phyloP scores from a whole-genome alignment of 495 filamentous ascomycete genomes.

The Neurospora tetraspora region DNA sequence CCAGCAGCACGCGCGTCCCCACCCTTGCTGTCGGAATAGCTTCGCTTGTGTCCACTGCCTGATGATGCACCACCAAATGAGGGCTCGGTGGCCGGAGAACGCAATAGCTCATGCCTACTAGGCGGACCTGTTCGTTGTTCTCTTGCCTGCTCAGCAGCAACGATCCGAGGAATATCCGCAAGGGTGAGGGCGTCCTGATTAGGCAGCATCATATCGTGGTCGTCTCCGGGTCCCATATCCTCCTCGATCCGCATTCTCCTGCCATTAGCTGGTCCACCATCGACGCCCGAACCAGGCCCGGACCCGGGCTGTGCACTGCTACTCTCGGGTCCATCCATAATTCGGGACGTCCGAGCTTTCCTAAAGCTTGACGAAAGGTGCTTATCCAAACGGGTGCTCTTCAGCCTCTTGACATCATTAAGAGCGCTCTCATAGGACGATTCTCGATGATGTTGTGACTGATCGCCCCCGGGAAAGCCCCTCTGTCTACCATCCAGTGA shows the following conservation, averaged over 20 bases:
- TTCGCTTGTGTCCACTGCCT: slow-evolving; percentile 68
- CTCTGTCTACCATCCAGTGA: slow-evolving; percentile 56
- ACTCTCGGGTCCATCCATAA: slow-evolving; percentile 85
- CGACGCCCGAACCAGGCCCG: slow-evolving; percentile 51
- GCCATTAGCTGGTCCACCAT: slow-evolving; percentile 40
- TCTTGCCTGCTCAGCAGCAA: slow-evolving; percentile 88
- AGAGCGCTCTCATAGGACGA: slow-evolving; percentile 92
- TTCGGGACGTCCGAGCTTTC: slow-evolving; percentile 80
- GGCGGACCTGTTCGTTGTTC: slow-evolving; percentile 81
- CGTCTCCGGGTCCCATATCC: background rate
- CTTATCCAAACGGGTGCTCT: slow-evolving; percentile 88
- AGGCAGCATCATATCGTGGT: slow-evolving; percentile 64
- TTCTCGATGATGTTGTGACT: slow-evolving; percentile 47
- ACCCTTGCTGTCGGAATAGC: slow-evolving; percentile 56
- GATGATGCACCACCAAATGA: slow-evolving; percentile 32
- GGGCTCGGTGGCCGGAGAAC: slow-evolving; percentile 52
- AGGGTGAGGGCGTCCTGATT: slow-evolving; percentile 83
- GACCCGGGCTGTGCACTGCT: slow-evolving; percentile 68
- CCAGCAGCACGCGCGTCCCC: slow-evolving; percentile 31
- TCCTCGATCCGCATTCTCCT: slow-evolving; percentile 58
- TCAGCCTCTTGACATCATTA: slow-evolving; percentile 81
- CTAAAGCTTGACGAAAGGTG: slow-evolving; percentile 85
- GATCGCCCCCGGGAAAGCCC: slow-evolving; percentile 52
- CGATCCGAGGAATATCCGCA: slow-evolving; percentile 95
- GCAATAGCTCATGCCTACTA: slow-evolving; percentile 63